Base-by-base conservation (phyloP, 805 yeast genomes). In the Ogataea henricii region DNA sequence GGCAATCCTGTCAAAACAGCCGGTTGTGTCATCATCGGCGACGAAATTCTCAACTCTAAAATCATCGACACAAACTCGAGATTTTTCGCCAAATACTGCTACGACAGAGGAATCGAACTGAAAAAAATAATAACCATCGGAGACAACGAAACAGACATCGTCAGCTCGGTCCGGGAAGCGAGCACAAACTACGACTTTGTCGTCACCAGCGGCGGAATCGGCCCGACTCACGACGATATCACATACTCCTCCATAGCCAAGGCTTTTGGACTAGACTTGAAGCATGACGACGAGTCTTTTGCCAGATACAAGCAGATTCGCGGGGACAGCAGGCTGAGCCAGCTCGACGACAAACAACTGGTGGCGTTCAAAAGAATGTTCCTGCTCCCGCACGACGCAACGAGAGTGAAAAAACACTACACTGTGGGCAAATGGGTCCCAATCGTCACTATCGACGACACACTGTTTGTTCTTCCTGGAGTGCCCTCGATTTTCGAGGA, bases 161-260 rank as follows among this genome's bases (percentile, higher is more conserved):
- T 73, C 1, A 77, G 83, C 0, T 65, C 87, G 18, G 64, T 62
- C 25, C 58, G 67, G 9, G 66, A 83, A 38, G 70, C 79, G n/a
- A 55, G 68, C 17, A 64, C 71, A n/a, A 68, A 72, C 37, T 83
- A 81, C 55, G 89, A 86, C 59, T 75, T 87, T 37, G 75, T 87
- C 6, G 78, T 87, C 18, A 87, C 95, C 1, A 76, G 85, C 46
- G 86, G 88, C 26, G 84, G 81, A 0, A 87, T 89, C 49, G 97
- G 97, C 0, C 87, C 96, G 4, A 89, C 96, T 0, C 96, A 89
- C 57, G 96, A 89, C 62, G 97, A 89, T 63, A 85, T 89, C 51
- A 89, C 96, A 0, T 89, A 89, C 64, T 81, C 79, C 44, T 73
- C 87, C 1, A 64, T 89, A n/a, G 88, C 92, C 1, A 76, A 75